Base-by-base conservation (phyloP, 148 eudicot species). In the Fagopyrum esculentum region DNA sequence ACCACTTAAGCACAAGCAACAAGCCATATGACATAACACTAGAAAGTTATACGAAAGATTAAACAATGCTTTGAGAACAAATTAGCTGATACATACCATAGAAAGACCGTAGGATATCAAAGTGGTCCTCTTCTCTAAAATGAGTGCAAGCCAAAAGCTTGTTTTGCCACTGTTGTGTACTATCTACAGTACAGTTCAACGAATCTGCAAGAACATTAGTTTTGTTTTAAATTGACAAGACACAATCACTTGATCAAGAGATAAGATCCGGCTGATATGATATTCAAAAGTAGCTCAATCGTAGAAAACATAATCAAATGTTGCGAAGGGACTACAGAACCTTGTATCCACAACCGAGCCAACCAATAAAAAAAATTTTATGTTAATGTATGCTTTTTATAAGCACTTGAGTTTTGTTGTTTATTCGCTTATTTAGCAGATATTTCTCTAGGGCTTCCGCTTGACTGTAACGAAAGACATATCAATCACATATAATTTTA, bases 61-160 rank as follows among this genome's bases (percentile, higher is more conserved):
- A 6, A 57, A 63, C 44, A 4, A 63, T 11, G 4, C 7, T 6
- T 66, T 3, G 35, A 66, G 46, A 5, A 66, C 12, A 43, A 40
- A 43, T 66, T 46, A 40, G 47, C 71, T 43, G 9, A 66, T 66
- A 75, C 81, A 73, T 88, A 91, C 97, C 97, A 79, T 59, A 82
- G 59, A 91, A 69, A 50, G 84, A 74, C 50, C 81, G 90, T 40
- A 88, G 46, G 74, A 88, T 74, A 77, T 87, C 85, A 66, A 84
- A 71, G 10, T 87, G 86, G 45, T 80, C 80, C 55, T 83, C 83
- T 77, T 79, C 74, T 54, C 66, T 71, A 35, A 43, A 69, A 72
- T 63, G 74, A 43, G 43, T 72, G 50, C 80, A 70, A 69, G 77
- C 77, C 73, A 82, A 74, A 74, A 60, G 40, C 83, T 80, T 83